Base-by-base conservation (phyloP, 306 rosid species). In the Pterocarpus santalinus region DNA sequence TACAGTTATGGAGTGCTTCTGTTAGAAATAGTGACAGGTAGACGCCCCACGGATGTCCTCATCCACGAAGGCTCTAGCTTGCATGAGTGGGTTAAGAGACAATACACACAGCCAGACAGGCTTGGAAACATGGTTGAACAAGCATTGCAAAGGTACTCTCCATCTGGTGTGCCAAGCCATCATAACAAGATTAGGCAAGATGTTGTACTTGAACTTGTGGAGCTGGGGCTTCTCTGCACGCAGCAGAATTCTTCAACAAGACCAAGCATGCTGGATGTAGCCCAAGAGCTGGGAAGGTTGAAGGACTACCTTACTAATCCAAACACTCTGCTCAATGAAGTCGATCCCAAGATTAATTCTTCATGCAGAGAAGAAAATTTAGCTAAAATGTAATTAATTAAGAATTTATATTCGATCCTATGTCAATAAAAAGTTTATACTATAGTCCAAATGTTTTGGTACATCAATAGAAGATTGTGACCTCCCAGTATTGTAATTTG, bases 201-300 rank as follows among this genome's bases (percentile, higher is more conserved):
- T 80, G 88, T 91, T 17, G 69, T 90, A 2, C 3, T 93, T 67
- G 98, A 95, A 82, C 81, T 95, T 83, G 82, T 95, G 41, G 97
- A 95, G 78, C 64, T 89, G 49, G 98, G 98, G 12, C 91, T 95
- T 4, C 67, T 95, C 62, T 95, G 98, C 91, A 93, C 98, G 4
- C 97, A 89, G 75, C 70, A 73, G 82, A 88, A 65, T 66, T 91
- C 97, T 74, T 77, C 97, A n/a, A 78, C 86, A 66, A 87, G 99
- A 72, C 99, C 99, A 64, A 90, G 28, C 80, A 95, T 95, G 99
- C 46, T 80, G 32, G 94, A 95, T 68, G 67, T 85, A n/a, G 97
- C 99, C 2, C 90, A 88, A 73, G 98, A 93, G 71, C 89, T 89
- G 85, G 86, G 92, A 2, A 89, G 77, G 66, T 77, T 95, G 83